Conservation (phyloP, 2,329 filamentous ascomycete species). For the Trichoderma pleuroti region DNA sequence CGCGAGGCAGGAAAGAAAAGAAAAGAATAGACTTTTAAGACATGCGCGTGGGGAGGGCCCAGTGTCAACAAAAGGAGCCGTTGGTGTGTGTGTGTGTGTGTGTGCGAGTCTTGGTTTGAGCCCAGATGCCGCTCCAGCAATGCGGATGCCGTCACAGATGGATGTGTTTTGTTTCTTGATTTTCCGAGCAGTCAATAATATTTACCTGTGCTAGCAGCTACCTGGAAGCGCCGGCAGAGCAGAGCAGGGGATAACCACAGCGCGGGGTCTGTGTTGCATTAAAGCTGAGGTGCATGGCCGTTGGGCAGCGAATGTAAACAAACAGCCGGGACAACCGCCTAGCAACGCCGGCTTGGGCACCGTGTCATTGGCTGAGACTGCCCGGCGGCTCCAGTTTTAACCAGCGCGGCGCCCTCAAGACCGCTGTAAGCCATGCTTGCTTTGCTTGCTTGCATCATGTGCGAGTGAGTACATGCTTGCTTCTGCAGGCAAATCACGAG, state of each 20-base stretch:
- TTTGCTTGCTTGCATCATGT: conserved; percentile 5
- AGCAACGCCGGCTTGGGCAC: conserved; percentile 20
- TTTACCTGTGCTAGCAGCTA: not conserved
- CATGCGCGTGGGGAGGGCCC: conserved; percentile 21
- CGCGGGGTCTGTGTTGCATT: conserved; percentile 24
- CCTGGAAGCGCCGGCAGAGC: conserved; percentile 8
- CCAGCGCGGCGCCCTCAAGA: not conserved
- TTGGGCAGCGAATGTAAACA: conserved; percentile 25
- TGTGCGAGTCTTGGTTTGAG: not conserved
- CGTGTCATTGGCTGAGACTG: not conserved
- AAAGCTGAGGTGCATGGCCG: not conserved
- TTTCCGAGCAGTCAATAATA: conserved; percentile 3
- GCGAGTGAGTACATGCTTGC: not conserved
- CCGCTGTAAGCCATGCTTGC: not conserved
- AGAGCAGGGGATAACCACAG: conserved; percentile 19
- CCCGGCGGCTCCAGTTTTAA: not conserved
- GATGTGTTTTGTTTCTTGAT: conserved; percentile 8
- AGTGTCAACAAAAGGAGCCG: conserved; percentile 8
- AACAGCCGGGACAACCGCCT: conserved; percentile 23
- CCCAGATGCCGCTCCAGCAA: conserved; percentile 4
- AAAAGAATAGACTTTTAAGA: conserved; percentile 22
- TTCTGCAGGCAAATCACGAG: conserved; percentile 9
- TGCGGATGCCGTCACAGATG: conserved; percentile 17
- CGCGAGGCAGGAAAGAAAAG: conserved; percentile 23
- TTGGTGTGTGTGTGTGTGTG: not conserved